Base-by-base conservation (phyloP, 176 grass and related monocot genomes). In the Paspalum vaginatum region DNA sequence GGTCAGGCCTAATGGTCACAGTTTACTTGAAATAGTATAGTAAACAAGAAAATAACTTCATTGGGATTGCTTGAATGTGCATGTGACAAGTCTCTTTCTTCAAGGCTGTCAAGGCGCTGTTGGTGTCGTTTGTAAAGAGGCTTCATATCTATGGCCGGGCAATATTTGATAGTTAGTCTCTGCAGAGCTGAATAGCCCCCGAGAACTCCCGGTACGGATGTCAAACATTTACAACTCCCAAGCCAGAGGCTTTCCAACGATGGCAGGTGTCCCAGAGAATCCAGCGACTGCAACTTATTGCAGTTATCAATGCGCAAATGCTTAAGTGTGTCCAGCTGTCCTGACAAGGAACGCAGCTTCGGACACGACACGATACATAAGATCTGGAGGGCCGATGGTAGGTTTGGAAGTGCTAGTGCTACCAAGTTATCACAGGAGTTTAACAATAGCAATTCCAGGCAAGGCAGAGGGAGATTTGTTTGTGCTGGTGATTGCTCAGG, bases 391-490 rank as follows among this genome's bases (percentile, higher is more conserved):
- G 64, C 39, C 4, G 40, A 9, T 6, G 64, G 39, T 43, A 67
- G 4, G 5, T 67, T 0, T n/a, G 37, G 0, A 1, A 67, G 39
- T 67, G 64, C 6, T 67, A n/a, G 32, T 32, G 32, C 40, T n/a
- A n/a, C n/a, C 40, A 67, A 21, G 4, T 0, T 42, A n/a, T 43
- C 9, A n/a, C 9, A 21, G 4, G 0, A 0, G 0, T 0, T 0
- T 51, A 82, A 32, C 17, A 0, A 2, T 21, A 82, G 46, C 17
- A 0, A 2, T 21, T 42, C 14, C 3, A 82, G 57, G 47, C 68
- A 61, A 13, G 68, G 79, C 2, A 43, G 39, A 5, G 61, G 37
- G 18, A 8, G 7, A 61, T 39, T 17, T 26, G 5, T 9, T 41
- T 0, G 21, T 61, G 66, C 20, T 12, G 20, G 0, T 0, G 44